Evolutionary conservation across 371 early-diverging fungal genomes (phyloP).

Genomic region (Apophysomyces variabilis): DNA sequence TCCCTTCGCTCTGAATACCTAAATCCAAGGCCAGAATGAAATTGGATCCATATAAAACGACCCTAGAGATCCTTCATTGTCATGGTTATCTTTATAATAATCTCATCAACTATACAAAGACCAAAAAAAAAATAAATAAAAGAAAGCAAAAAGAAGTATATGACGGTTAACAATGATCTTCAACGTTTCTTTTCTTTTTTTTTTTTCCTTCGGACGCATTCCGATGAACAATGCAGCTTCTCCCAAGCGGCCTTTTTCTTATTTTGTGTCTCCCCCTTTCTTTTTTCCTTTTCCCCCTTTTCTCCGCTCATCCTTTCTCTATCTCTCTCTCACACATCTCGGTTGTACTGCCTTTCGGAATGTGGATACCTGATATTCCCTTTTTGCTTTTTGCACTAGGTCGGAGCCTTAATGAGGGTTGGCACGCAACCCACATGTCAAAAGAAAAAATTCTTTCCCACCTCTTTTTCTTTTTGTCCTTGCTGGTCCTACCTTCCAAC

Average conservation of each 20-base stretch:
- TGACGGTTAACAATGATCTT: neutral
- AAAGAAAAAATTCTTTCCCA: no score
- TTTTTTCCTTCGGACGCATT: neutral
- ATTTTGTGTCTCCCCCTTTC: conserved; percentile 16
- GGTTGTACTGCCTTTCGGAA: no score
- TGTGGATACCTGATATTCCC: neutral
- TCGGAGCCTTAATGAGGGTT: neutral
- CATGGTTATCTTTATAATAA: no score
- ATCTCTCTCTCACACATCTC: no score
- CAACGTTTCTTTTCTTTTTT: neutral
- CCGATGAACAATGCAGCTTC: conserved; percentile 1
- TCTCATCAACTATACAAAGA: neutral
- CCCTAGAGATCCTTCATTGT: no score
- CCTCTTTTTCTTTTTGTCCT: neutral
- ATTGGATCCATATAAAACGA: no score
- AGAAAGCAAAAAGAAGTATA: neutral
- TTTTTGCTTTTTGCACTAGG: conserved; percentile 9
- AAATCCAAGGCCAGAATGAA: no score
- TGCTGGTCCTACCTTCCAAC: neutral
- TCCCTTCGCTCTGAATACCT: no score
- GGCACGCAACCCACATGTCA: neutral
- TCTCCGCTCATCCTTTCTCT: no score
- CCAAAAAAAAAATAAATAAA: neutral
- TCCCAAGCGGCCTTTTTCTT: neutral
- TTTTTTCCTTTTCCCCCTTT: conserved; percentile 11